Base-by-base conservation (phyloP, 331 rosid genomes). In the Rhamnella rubrinervis region DNA sequence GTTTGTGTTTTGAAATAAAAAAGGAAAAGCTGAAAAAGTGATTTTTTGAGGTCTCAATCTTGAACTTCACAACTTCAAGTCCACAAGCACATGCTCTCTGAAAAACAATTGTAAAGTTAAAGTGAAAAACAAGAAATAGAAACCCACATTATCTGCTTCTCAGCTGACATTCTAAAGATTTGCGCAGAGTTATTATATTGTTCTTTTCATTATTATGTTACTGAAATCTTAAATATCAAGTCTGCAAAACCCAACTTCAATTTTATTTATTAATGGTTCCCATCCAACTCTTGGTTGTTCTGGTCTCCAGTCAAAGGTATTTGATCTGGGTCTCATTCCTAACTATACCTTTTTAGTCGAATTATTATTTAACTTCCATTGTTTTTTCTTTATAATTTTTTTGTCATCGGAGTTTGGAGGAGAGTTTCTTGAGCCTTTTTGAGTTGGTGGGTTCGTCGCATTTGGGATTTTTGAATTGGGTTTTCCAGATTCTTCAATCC, bases 281-380 rank as follows among this genome's bases (percentile, higher is more conserved):
- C 35, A 59, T 65, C 60, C 71, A 49, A 65, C 77, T 52, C 70
- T 55, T 55, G 56, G 70, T 63, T 57, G 67, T 59, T 80, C 65
- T 60, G 67, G 71, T 83, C 76, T 81, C 63, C 76, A 39, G 82
- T 83, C 84, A 69, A 82, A 78, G 90, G 88, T 87, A 82, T 57
- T 64, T 65, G 59, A 76, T 72, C 70, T 69, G 74, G 77, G 79
- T 75, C 58, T 55, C 19, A 46, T 23, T 63, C 18, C 15, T 44
- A 44, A 59, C n/a, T 11, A 39, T 19, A 3, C 49, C 63, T 67
- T 51, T 63, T 44, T 11, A 44, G 12, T 58, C 6, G 4, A 60
- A 44, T 59, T n/a, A 13, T 31, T 49, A 7, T 59, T 13, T 39
- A 65, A 52, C 72, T 40, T 25, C 55, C 44, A 65, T 66, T 31